Evolutionary conservation across 495 filamentous ascomycete genomes (phyloP), one percentile per base, ranked within the genome.

Genomic region (Schizothecium vesticola): DNA sequence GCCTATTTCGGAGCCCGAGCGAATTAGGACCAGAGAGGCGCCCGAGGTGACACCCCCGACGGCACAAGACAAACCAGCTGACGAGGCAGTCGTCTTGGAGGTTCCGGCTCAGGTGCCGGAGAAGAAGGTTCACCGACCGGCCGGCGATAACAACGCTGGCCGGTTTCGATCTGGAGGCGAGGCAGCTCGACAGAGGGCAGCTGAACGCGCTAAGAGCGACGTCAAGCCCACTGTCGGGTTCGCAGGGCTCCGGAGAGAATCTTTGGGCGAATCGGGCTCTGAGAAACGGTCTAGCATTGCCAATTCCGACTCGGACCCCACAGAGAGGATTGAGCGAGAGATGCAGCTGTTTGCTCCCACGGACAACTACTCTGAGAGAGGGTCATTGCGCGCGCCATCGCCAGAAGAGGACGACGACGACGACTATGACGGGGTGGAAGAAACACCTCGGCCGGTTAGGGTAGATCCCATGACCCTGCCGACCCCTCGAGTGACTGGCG

Each of bases 291-390:
- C 75, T n/a, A 83, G 79, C 68, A 68, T 75, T 56, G 74, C 75
- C 25, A 76, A 79, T 31, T 86, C 85, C 23, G 84, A 87, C 57
- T 75, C 74, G n/a, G 85, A 87, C 69, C 85, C 85, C 7, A 82
- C 81, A 23, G 85, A 86, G 66, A 82, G 85, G 21, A 87, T 87
- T 23, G 77, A 84, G 56, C 81, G 78, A 19, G 85, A 87, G 69
- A 81, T 84, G 72, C 81, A 79, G 43, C 79, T 87, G 3, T 87
- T 87, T 65, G 85, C 84, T 12, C 82, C 83, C 0, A 74, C 76
- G 59, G 85, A 86, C 29, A 82, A 82, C 65, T 80, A 83, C 55
- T 87, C 85, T 10, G 84, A 87, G 68, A 80, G 76, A 33, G 81
- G 83, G 23, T 86, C 85, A 9, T 71, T 83, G 26, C 80, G 84